Conservation (phyloP, 1,284 basidiomycete genomes). For the Cryptococcus neoformans region DNA sequence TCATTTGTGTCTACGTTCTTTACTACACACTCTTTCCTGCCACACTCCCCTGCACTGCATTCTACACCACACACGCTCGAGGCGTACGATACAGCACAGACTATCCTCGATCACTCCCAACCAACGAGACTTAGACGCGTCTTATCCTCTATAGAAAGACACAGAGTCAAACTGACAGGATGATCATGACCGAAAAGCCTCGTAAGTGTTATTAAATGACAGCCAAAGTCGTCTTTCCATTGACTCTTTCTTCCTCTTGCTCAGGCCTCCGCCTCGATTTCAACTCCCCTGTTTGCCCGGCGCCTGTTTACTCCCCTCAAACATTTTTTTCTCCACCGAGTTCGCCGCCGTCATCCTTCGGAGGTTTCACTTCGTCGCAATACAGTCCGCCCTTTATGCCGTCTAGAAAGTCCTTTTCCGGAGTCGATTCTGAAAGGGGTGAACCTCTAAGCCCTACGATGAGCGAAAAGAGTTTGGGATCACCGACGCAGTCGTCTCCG, state of each 20-base stretch:
- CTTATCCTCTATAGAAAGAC: too few species aligned
- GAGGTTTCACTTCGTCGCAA: background rate
- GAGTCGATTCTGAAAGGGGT: background rate
- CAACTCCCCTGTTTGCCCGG: constrained; percentile 11
- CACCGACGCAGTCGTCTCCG: background rate
- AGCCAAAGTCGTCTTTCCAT: background rate
- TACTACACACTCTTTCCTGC: too few species aligned
- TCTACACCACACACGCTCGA: too few species aligned
- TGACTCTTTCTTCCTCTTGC: background rate
- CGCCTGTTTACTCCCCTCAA: constrained; percentile 12
- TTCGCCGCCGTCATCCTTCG: background rate
- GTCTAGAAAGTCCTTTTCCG: constrained; percentile 1
- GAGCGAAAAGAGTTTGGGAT: background rate
- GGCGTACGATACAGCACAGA: too few species aligned
- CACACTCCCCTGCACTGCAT: too few species aligned
- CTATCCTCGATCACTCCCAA: too few species aligned
- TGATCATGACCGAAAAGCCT: constrained; percentile 1
- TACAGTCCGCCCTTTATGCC: background rate
- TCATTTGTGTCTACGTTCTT: too few species aligned
- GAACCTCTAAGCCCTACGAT: background rate
- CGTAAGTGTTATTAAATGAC: background rate
- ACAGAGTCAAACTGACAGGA: too few species aligned
- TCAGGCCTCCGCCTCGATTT: constrained; percentile 13
- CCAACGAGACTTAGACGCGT: too few species aligned
- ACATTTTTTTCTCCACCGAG: constrained; percentile 1